A percentile compares a stretch with the other conserved stretches of the same genome.
phyloP scores from a whole-genome alignment of 176 grass and related monocot species.

The Bothriochloa decipiens region DNA sequence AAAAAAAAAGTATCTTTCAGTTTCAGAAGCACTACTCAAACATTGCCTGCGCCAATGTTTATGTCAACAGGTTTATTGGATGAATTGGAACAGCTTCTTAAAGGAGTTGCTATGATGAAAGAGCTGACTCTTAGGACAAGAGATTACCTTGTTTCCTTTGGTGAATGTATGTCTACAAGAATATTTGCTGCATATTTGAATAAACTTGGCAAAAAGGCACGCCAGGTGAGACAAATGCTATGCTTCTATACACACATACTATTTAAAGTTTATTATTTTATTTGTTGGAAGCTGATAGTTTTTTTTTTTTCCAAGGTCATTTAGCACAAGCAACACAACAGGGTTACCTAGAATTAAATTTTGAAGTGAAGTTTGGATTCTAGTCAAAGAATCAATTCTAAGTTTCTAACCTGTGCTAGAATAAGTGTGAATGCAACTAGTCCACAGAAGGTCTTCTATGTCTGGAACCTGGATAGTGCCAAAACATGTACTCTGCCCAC shows the following conservation, averaged over 20 bases:
- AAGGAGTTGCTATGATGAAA: conserved; percentile 97
- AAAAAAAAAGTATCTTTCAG: conserved; percentile 15
- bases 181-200: conserved; percentile 36
- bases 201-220: conserved; percentile 60
- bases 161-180: conserved; percentile 96
- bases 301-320: neutral
- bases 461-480: neutral
- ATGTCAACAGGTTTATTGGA: neutral
- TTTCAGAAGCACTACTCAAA: conserved; percentile 26
- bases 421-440: neutral
- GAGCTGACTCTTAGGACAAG: conserved; percentile 76
- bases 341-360: neutral
- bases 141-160: conserved; percentile 91
- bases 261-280: neutral
- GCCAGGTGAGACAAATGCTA: conserved; percentile 54
- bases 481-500: neutral
- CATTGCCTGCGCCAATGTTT: conserved; percentile 25
- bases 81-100: conserved; percentile 78
- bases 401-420: neutral
- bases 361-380: conserved; percentile 14
- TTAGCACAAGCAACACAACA: neutral
- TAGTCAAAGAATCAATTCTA: neutral
- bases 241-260: neutral
- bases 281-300: neutral
- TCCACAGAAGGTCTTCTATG: neutral